A percentile compares a stretch with the other conserved stretches of the same genome.
Conservation (phyloP, 1,139 yeast genomes). For the Kodamaea fungicola region DNA sequence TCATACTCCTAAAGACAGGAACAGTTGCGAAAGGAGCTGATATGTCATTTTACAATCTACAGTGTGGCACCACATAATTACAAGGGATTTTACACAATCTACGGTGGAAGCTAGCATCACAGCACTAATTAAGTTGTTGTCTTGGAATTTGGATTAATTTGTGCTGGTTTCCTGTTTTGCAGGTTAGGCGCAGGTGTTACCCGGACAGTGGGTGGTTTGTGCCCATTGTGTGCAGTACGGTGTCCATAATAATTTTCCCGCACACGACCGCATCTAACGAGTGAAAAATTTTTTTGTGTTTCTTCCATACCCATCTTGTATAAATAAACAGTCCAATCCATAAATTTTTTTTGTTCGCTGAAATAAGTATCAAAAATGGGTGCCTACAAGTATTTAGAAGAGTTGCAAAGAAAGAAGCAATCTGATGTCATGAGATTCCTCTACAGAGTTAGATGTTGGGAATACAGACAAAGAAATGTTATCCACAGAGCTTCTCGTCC, state of each 20-base stretch:
- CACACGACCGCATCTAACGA: neutral
- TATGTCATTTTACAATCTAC: too few species aligned
- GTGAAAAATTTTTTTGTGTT: conserved; percentile 11
- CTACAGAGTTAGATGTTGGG: conserved; percentile 99
- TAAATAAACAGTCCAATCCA: neutral
- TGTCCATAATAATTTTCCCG: neutral
- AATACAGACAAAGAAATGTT: conserved; percentile 98
- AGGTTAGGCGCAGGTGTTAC: too few species aligned
- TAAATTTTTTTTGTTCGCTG: conserved; percentile 10
- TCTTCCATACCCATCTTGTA: too few species aligned
- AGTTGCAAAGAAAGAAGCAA: conserved; percentile 99
- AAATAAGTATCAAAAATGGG: conserved; percentile 60
- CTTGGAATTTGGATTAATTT: too few species aligned
- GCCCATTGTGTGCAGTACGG: neutral
- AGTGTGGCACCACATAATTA: too few species aligned
- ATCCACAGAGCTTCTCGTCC: conserved; percentile 99
- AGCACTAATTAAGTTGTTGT: too few species aligned
- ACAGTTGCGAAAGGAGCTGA: too few species aligned
- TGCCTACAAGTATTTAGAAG: conserved; percentile 99
- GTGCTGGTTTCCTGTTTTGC: too few species aligned
- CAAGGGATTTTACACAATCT: too few species aligned
- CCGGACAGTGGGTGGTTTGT: too few species aligned
- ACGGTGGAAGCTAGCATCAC: too few species aligned
- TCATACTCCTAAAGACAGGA: too few species aligned
- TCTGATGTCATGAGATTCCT: conserved; percentile 98